These are phyloP conservation scores for Hirsutella minnesotensis DNA, from an alignment of 2,329 filamentous ascomycete genomes.

Conservation along the genomic window DNA sequence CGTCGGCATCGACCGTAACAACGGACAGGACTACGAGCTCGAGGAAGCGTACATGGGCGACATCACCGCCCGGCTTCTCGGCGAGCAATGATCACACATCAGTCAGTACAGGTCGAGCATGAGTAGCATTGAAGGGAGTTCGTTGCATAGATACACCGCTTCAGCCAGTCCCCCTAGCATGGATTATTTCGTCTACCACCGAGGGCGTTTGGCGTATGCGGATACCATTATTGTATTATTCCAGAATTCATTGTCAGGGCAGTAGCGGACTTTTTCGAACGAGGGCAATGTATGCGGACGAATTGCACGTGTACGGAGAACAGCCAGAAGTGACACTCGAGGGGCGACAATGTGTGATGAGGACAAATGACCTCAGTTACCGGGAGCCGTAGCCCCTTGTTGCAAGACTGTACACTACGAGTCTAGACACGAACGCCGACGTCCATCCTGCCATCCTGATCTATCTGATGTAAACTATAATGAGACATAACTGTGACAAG, in stretches of 20 bases:
- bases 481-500: constrained; percentile 14
- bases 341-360: too few relatives aligned
- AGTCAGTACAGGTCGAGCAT: neutral
- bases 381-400: too few relatives aligned
- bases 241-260: too few relatives aligned
- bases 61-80: constrained; percentile 73
- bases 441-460: constrained; percentile 7
- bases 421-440: neutral
- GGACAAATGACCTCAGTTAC: too few relatives aligned
- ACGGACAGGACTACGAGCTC: constrained; percentile 71
- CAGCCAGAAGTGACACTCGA: too few relatives aligned
- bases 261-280: too few relatives aligned
- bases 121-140: constrained; percentile 10
- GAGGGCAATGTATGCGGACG: too few relatives aligned
- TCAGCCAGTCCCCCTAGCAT: neutral
- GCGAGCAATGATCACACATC: constrained; percentile 46
- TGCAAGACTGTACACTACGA: neutral
- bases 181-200: too few relatives aligned
- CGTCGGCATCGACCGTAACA: constrained; percentile 68
- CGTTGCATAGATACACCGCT: constrained; percentile 5
- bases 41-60: constrained; percentile 86
- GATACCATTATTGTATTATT: too few relatives aligned
- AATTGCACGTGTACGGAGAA: too few relatives aligned
- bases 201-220: too few relatives aligned
- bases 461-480: constrained; percentile 22